Base-by-base conservation (phyloP, 1,284 basidiomycete genomes). In the Cutaneotrichosporon sp. region DNA sequence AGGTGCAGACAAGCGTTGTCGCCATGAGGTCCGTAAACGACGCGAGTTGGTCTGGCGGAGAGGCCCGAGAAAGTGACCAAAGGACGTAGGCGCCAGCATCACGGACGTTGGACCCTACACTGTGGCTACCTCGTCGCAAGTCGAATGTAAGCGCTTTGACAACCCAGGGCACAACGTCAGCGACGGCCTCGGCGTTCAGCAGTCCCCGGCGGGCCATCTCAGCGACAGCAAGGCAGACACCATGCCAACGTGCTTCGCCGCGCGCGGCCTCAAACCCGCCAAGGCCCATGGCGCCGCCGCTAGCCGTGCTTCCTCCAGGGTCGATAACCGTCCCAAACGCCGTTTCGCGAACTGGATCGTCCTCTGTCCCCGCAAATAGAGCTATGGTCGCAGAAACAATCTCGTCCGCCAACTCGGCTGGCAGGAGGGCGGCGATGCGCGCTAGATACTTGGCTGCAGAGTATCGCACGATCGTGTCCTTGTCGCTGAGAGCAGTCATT, bases 391-490 rank as follows among this genome's bases (percentile, higher is more conserved):
- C 90, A 45, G 88, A 84, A 2, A 91, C 75, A 12, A 97, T 84
- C 70, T 98, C 90, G 30, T 81, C 77, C 0, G 83, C 78, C 63
- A 93, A 87, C 13, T 85, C 83, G 0, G 72, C 55, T 2, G 94
- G 89, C 0, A 98, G 80, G 14, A 87, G 81, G 57, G 87, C 84
- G 1, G 89, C 82, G 38, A 98, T 81, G 8, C 92, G 84, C 5
- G 92, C 88, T 12, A 97, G 77, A 22, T 90, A 90, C 73, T 98
- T 99, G 5, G 96, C 90, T 2, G 90, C 83, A 10, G 93, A 92
- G 81, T 91, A 98, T 43, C 96, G 87, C 18, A 98, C 91, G 26
- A 92, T 79, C 0, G 96, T 97, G 68, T 97, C 93, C 90, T 85
- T 89, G 73, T 97, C 90, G 65, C 90, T 85, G 18, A 97, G 75